Percentiles rank a stretch among this genome's conserved stretches.
Conservation (phyloP, 305 asterid species). For the Plantago coronopus region DNA sequence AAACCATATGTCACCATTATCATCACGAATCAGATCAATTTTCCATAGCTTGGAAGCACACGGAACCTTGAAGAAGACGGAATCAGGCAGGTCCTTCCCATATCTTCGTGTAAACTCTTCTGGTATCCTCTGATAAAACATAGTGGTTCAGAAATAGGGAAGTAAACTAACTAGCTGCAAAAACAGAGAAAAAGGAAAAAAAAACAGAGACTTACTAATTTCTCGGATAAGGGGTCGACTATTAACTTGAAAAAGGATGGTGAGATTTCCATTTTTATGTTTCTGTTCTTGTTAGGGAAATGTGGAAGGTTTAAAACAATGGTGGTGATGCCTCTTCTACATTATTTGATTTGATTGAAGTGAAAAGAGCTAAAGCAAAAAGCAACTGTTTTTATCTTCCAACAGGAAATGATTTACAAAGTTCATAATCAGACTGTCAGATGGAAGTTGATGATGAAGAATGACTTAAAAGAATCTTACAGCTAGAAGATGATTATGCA, state of each 20-base stretch:
- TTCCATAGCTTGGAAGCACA: background rate
- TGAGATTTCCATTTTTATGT: too few relatives aligned
- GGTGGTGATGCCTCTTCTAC: too few relatives aligned
- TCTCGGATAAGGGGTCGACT: background rate
- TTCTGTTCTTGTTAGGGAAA: background rate
- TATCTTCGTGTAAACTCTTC: background rate
- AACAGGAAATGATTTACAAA: too few relatives aligned
- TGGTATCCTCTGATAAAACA: background rate
- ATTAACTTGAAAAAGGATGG: background rate
- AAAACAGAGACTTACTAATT: conserved; percentile 1
- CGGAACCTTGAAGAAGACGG: conserved; percentile 6
- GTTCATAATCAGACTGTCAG: too few relatives aligned
- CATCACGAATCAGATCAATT: background rate
- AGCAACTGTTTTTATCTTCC: too few relatives aligned
- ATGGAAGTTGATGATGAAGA: too few relatives aligned
- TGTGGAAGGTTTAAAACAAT: too few relatives aligned
- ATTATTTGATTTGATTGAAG: too few relatives aligned
- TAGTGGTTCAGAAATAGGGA: background rate
- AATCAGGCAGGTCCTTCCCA: background rate
- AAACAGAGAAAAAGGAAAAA: background rate
- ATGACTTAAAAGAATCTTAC: too few relatives aligned
- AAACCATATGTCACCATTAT: background rate
- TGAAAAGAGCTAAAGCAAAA: too few relatives aligned
- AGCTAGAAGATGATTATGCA: too few relatives aligned
- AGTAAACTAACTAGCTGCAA: background rate